Percentiles rank a stretch among this genome's conserved stretches.
These are phyloP conservation scores for Diaporthe humulicola DNA, from an alignment of 2,329 filamentous ascomycete genomes.

Conservation along the genomic window DNA sequence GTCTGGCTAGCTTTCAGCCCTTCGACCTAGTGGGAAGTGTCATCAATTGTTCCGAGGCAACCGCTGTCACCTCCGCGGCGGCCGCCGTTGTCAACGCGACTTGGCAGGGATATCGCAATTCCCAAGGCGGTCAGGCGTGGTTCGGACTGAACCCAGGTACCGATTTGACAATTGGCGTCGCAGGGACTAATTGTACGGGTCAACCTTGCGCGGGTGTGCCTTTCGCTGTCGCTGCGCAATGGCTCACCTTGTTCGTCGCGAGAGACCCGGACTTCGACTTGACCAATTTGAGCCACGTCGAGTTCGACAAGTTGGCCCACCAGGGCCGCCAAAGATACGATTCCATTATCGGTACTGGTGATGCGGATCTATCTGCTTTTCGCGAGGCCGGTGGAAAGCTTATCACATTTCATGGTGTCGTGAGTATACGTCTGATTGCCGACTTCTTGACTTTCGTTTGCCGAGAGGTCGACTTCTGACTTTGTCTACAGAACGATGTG, in stretches of 20 bases:
- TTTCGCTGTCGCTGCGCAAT: background rate
- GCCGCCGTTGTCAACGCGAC: constrained; percentile 6
- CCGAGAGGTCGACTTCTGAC: background rate
- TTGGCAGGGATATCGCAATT: background rate
- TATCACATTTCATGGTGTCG: background rate
- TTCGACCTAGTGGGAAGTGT: background rate
- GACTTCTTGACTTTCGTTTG: background rate
- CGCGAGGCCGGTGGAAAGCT: background rate
- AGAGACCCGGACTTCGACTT: constrained; percentile 1
- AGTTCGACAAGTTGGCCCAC: background rate
- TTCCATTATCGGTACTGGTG: background rate
- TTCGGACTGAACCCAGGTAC: background rate
- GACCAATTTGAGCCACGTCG: background rate
- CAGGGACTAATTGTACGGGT: background rate
- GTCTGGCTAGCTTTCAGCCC: background rate
- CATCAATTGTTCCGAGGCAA: background rate
- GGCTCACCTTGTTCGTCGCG: background rate
- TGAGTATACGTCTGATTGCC: background rate
- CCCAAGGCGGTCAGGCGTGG: constrained; percentile 1
- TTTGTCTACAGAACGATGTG: background rate
- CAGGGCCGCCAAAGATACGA: constrained; percentile 6
- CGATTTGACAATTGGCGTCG: background rate
- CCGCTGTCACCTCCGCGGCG: background rate
- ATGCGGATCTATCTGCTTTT: constrained; percentile 4
- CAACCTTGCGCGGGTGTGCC: background rate